A percentile compares a stretch with the other conserved stretches of the same genome.
Evolutionary conservation across 2,329 filamentous ascomycete species (phyloP).

Genomic region (Graphiopsis chlorocephala): DNA sequence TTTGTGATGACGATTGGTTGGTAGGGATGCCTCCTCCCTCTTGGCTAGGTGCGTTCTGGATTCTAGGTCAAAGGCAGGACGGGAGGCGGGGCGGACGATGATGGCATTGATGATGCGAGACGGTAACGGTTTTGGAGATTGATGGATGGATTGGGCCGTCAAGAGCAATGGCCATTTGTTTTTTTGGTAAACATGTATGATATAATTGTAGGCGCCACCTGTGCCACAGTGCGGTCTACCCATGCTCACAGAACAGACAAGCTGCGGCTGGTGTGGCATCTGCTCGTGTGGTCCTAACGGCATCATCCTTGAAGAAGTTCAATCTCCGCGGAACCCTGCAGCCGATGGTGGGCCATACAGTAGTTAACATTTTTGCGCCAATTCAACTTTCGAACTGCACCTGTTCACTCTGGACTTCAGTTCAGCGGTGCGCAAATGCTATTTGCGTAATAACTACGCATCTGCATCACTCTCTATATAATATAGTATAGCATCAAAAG

Average conservation of each 20-base stretch:
- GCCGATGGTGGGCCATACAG: too few species aligned
- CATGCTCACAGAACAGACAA: neutral
- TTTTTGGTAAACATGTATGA: neutral
- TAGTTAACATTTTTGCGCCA: too few species aligned
- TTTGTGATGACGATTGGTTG: neutral
- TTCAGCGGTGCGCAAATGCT: too few species aligned
- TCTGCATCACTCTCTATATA: too few species aligned
- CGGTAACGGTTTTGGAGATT: neutral
- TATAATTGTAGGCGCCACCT: neutral
- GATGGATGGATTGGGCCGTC: neutral
- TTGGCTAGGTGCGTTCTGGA: neutral
- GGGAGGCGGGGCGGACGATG: neutral
- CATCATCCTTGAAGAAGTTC: neutral
- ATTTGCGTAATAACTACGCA: too few species aligned
- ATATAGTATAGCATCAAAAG: too few species aligned
- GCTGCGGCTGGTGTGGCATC: neutral
- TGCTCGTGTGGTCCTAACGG: too few species aligned
- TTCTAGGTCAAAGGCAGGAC: neutral
- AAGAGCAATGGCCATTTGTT: neutral
- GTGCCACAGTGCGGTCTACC: neutral
- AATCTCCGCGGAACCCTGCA: neutral
- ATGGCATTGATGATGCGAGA: neutral
- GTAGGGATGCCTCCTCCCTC: neutral
- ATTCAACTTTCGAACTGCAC: too few species aligned
- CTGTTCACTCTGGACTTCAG: too few species aligned